Evolutionary conservation across 2,329 filamentous ascomycete species (phyloP).

Genomic region (Ascochyta koolunga): DNA sequence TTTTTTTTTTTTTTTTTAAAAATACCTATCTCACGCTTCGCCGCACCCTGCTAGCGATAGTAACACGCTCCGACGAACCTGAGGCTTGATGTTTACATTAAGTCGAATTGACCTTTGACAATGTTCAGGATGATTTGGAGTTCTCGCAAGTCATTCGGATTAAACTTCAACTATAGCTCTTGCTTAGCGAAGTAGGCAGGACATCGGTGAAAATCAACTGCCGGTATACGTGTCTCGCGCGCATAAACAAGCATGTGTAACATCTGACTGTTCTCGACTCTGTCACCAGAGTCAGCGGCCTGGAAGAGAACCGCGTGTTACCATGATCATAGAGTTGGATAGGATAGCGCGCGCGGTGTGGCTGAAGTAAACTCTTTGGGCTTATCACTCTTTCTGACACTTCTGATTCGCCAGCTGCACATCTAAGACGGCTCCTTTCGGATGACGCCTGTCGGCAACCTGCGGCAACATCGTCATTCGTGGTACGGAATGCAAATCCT

Average conservation of each 20-base stretch:
- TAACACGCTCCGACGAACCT: too few species aligned
- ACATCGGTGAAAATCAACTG: neutral
- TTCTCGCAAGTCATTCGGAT: too few species aligned
- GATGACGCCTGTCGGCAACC: slow-evolving; percentile 10
- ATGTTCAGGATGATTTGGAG: too few species aligned
- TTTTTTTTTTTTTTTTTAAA: too few species aligned
- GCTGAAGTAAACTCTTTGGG: neutral
- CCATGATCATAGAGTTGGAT: neutral
- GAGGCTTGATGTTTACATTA: too few species aligned
- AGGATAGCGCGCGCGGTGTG: neutral
- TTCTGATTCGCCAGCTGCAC: slow-evolving; percentile 5
- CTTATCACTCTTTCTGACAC: neutral
- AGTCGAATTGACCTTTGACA: too few species aligned
- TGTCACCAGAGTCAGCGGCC: neutral
- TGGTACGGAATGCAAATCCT: slow-evolving; percentile 10
- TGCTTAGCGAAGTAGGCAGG: too few species aligned
- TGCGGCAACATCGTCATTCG: slow-evolving; percentile 4
- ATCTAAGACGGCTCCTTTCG: neutral
- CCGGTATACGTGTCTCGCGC: neutral
- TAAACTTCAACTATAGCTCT: too few species aligned
- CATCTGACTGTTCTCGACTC: neutral
- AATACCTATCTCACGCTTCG: too few species aligned
- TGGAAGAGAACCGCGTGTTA: neutral
- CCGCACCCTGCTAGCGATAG: too few species aligned
- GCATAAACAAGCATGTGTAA: neutral